A percentile compares a stretch with the other conserved stretches of the same genome.
phyloP scores from a whole-genome alignment of 75 land plant species.

The Picea sitchensis region DNA sequence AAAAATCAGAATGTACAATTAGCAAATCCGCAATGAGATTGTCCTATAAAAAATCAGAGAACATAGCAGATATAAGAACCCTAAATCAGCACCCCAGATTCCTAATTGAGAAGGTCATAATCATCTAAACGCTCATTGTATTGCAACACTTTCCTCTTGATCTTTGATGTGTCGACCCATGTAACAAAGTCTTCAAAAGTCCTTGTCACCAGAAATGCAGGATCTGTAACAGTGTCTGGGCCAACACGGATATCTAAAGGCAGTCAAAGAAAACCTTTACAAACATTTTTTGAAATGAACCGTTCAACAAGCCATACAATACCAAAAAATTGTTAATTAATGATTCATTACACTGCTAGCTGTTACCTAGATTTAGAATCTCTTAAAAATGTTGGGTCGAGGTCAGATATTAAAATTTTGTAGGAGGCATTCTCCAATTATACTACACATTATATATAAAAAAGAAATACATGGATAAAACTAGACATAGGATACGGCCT shows the following conservation, averaged over 20 bases:
- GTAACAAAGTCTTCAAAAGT: slow-evolving; percentile 93
- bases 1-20: neutral
- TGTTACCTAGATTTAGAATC: neutral
- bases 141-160: slow-evolving; percentile 75
- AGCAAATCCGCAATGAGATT: neutral
- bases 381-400: neutral
- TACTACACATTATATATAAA: neutral
- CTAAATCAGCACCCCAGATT: neutral
- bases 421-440: neutral
- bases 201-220: slow-evolving; percentile 88
- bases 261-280: slow-evolving; percentile 7
- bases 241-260: slow-evolving; percentile 70
- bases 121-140: slow-evolving; percentile 90
- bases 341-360: neutral
- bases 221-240: slow-evolving; percentile 90
- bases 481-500: slow-evolving; percentile 53
- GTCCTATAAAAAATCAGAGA: neutral
- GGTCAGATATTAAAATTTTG: neutral
- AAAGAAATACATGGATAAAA: neutral
- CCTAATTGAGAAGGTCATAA: slow-evolving; percentile 74
- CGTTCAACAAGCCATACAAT: neutral
- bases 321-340: neutral
- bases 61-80: neutral
- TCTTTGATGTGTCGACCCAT: slow-evolving; percentile 96
- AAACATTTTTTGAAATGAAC: neutral